Evolutionary conservation across 306 rosid genomes (phyloP), one percentile per base, ranked within the genome.

Genomic region (Vicia sativa): DNA sequence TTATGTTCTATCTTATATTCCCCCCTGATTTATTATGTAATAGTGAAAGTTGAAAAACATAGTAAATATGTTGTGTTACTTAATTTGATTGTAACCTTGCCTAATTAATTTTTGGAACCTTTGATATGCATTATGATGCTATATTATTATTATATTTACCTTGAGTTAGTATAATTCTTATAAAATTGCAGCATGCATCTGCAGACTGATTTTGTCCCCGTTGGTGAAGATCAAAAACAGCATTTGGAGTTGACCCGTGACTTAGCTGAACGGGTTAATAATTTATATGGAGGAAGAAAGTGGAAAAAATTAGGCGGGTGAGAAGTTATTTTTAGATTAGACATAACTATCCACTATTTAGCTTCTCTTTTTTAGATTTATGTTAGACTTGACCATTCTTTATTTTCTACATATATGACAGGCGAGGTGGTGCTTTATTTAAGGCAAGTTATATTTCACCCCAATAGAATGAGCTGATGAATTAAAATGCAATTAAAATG

Each of bases 301-400:
- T 93, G 97, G 98, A 93, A 90, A 83, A 93, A 93, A 70, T 77
- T 93, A 81, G 95, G 98, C 80, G 98, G 98, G 98, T 92, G 78
- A 72, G 86, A 66, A 72, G 31, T 44, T 68, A 19, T 65, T 66
- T 65, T 64, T 70, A 60, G 53, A 73, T 16, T 66, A 67, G 59
- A 41, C 59, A 61, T 45, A 54, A 23, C 60, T 43, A 9, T 38
- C 59, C 37, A 64, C 31, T 55, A 57, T 67, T 60, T 59, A 16
- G 41, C 67, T 39, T 53, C 11, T 53, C 11, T 3, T 61, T 71
- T 78, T 70, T 1, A 37, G 60, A 53, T 72, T 61, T 23, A 39
- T 14, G 13, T 16, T 49, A 37, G 76, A 37, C 65, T 63, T 87
- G 73, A 82, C 75, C 58, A 16, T 50, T 70, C 19, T 64, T 18